Evolutionary conservation across 495 filamentous ascomycete genomes (phyloP).

Genomic region (Neurospora discreta): DNA sequence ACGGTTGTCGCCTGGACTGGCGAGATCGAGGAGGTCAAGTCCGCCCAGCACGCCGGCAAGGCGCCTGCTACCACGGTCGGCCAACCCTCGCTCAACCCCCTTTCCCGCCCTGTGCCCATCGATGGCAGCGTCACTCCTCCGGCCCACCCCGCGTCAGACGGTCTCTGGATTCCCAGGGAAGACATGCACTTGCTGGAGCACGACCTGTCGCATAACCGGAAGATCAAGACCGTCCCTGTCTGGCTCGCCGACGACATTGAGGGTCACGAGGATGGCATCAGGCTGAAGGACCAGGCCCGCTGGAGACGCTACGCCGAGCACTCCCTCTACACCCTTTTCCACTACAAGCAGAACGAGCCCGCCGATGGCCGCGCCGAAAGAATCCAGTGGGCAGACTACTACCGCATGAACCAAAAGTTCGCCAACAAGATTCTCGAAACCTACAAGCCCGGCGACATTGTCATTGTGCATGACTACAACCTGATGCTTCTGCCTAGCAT

Average conservation of each 20-base stretch:
- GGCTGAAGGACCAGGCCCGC: slow-evolving; percentile 63
- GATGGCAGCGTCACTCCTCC: slow-evolving; percentile 44
- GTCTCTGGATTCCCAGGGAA: slow-evolving; percentile 48
- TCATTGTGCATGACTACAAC: slow-evolving; percentile 88
- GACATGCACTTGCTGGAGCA: slow-evolving; percentile 60
- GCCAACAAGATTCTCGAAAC: slow-evolving; percentile 73
- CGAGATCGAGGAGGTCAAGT: slow-evolving; percentile 54
- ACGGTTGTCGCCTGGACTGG: slow-evolving; percentile 88
- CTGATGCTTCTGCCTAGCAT: slow-evolving; percentile 77
- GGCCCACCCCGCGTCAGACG: slow-evolving; percentile 47
- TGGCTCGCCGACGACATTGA: slow-evolving; percentile 70
- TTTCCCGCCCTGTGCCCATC: slow-evolving; percentile 61
- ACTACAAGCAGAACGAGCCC: slow-evolving; percentile 86
- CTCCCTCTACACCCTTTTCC: slow-evolving; percentile 79
- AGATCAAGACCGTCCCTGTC: slow-evolving; percentile 60
- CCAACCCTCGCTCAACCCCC: slow-evolving; percentile 40
- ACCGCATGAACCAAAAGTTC: slow-evolving; percentile 75
- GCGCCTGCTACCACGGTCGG: slow-evolving; percentile 31
- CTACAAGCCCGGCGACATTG: slow-evolving; percentile 82
- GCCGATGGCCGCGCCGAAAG: slow-evolving; percentile 70
- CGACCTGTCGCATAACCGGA: slow-evolving; percentile 54
- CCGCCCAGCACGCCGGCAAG: slow-evolving; percentile 29
- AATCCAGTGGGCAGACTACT: slow-evolving; percentile 82
- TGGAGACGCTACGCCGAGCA: slow-evolving; percentile 86
- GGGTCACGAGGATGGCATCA: slow-evolving; percentile 47